These are phyloP conservation scores for Triticum urartu DNA, from an alignment of 176 grass and related monocot species.

Conservation along the genomic window DNA sequence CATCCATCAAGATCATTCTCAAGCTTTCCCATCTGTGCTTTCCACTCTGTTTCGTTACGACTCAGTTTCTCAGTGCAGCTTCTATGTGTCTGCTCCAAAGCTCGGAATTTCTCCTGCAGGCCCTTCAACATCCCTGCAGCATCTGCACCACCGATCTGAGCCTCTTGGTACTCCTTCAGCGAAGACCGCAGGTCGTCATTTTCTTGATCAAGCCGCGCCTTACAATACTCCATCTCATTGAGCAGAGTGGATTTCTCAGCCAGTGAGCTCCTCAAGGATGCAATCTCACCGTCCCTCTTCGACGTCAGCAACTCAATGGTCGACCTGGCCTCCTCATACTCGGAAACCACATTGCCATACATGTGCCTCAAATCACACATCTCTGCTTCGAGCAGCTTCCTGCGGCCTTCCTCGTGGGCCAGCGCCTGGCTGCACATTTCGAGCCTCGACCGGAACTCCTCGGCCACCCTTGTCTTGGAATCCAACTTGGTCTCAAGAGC, in stretches of 20 bases:
- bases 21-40: slow-evolving; percentile 50
- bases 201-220: slow-evolving; percentile 57
- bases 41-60: slow-evolving; percentile 56
- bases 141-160: slow-evolving; percentile 56
- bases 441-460: slow-evolving; percentile 54
- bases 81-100: slow-evolving; percentile 64
- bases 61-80: slow-evolving; percentile 64
- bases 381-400: slow-evolving; percentile 66
- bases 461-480: slow-evolving; percentile 50
- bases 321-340: slow-evolving; percentile 71
- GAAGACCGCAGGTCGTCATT: slow-evolving; percentile 53
- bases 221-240: slow-evolving; percentile 72
- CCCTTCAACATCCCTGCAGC: slow-evolving; percentile 33
- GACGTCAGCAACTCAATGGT: slow-evolving; percentile 42
- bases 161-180: slow-evolving; percentile 71
- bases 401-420: slow-evolving; percentile 74
- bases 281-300: slow-evolving; percentile 65
- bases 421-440: slow-evolving; percentile 76
- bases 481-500: slow-evolving; percentile 48
- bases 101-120: slow-evolving; percentile 59
- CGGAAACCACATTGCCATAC: slow-evolving; percentile 56
- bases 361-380: slow-evolving; percentile 46
- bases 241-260: slow-evolving; percentile 58
- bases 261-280: slow-evolving; percentile 73
- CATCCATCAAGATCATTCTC: slow-evolving; percentile 55